phyloP scores from a whole-genome alignment of 2,329 filamentous ascomycete species.

The Colletotrichum scovillei region DNA sequence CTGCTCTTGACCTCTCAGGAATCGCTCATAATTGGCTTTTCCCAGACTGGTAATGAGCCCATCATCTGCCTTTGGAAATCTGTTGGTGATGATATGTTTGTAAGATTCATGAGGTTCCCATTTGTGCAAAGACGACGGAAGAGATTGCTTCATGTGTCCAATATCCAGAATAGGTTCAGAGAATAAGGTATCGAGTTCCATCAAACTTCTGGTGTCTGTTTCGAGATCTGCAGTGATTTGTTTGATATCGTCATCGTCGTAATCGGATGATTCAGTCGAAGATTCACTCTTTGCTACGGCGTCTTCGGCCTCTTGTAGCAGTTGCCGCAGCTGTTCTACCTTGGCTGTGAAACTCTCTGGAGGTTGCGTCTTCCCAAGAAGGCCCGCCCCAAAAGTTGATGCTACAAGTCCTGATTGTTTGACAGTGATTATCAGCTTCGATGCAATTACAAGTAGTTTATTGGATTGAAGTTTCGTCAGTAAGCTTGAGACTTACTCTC shows the following conservation, averaged over 20 bases:
- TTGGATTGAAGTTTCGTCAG: too few relatives aligned
- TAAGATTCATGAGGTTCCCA: too few relatives aligned
- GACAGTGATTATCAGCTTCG: too few relatives aligned
- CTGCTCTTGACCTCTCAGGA: too few relatives aligned
- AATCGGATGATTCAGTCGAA: not conserved
- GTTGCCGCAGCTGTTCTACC: not conserved
- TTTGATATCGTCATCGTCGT: not conserved
- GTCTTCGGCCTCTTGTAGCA: not conserved
- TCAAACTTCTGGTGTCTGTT: not conserved
- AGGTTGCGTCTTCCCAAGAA: not conserved
- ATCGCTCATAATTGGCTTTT: too few relatives aligned
- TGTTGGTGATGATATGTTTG: too few relatives aligned
- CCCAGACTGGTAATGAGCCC: too few relatives aligned
- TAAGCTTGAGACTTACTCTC: too few relatives aligned
- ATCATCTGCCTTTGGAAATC: too few relatives aligned
- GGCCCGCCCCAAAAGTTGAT: not conserved
- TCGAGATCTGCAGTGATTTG: not conserved
- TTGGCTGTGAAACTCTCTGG: rapidly evolving
- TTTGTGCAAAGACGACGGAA: not conserved
- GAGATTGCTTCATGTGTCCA: not conserved
- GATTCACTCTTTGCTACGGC: not conserved
- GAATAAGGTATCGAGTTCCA: not conserved
- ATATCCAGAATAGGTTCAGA: not conserved
- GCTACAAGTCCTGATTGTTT: too few relatives aligned
- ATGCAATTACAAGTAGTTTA: too few relatives aligned